A percentile compares a stretch with the other conserved stretches of the same genome.
Evolutionary conservation across 176 grass and related monocot genomes (phyloP).

Genomic region (Zoysia pacifica): DNA sequence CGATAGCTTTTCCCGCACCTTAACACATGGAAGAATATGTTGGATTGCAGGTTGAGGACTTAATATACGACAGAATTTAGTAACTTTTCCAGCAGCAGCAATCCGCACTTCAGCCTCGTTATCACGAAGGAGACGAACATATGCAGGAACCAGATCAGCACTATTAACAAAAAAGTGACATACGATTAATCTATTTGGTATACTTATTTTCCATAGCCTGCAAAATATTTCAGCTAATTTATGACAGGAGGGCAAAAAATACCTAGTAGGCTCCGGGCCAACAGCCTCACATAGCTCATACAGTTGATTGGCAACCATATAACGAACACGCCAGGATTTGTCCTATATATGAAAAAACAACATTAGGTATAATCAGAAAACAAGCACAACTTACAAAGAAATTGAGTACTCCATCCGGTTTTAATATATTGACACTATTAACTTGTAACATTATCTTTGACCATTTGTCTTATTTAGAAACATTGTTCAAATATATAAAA

Average conservation of each 20-base stretch:
- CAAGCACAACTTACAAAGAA: background rate
- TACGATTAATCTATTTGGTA: conserved; percentile 6
- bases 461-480: too few species aligned
- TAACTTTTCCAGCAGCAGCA: conserved; percentile 96
- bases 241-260: background rate
- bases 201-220: background rate
- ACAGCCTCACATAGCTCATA: conserved; percentile 94
- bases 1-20: conserved; percentile 45
- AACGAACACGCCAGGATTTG: conserved; percentile 97
- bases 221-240: background rate
- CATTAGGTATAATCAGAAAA: conserved; percentile 9
- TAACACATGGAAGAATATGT: conserved; percentile 91
- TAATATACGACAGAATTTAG: conserved; percentile 87
- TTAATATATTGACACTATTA: too few species aligned
- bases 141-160: conserved; percentile 76
- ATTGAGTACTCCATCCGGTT: background rate
- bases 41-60: conserved; percentile 70
- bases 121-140: conserved; percentile 92
- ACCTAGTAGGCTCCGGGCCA: conserved; percentile 85
- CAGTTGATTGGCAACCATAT: conserved; percentile 97
- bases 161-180: conserved; percentile 45
- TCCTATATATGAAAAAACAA: conserved; percentile 52
- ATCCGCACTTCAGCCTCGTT: conserved; percentile 98
- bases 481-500: too few species aligned
- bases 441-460: too few species aligned